Percentiles rank a stretch among this genome's conserved stretches.
phyloP scores from a whole-genome alignment of 805 yeast genomes.

The Saccharomycopsis schoenii region DNA sequence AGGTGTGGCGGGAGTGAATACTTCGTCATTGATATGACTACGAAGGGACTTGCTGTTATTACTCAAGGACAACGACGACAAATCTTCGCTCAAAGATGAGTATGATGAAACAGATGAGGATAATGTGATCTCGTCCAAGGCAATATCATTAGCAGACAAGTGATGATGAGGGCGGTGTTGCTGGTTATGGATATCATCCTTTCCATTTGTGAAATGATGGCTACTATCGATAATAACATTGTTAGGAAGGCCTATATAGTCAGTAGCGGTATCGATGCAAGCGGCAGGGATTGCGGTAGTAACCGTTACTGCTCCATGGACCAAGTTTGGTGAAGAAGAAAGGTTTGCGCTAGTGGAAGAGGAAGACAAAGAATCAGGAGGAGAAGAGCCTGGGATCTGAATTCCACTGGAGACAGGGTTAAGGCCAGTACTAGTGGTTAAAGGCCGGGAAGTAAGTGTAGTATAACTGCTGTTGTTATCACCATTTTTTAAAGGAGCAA shows the following conservation, averaged over 20 bases:
- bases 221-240: background rate
- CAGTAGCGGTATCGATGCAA: background rate
- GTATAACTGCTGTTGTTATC: background rate
- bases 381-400: constrained; percentile 1
- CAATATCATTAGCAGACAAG: background rate
- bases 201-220: background rate
- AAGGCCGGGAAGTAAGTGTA: background rate
- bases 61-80: background rate
- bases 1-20: background rate
- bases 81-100: background rate
- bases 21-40: background rate
- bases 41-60: background rate
- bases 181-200: background rate
- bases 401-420: background rate
- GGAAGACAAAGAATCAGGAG: background rate
- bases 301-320: background rate
- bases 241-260: background rate
- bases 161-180: background rate
- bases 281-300: background rate
- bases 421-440: background rate
- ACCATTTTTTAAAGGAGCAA: background rate
- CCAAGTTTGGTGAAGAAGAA: background rate
- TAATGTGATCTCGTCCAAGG: background rate
- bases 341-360: background rate
- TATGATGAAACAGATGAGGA: background rate